A percentile compares a stretch with the other conserved stretches of the same genome.
Conservation (phyloP, 2,329 filamentous ascomycete genomes). For the Aspergillus chevalieri region DNA sequence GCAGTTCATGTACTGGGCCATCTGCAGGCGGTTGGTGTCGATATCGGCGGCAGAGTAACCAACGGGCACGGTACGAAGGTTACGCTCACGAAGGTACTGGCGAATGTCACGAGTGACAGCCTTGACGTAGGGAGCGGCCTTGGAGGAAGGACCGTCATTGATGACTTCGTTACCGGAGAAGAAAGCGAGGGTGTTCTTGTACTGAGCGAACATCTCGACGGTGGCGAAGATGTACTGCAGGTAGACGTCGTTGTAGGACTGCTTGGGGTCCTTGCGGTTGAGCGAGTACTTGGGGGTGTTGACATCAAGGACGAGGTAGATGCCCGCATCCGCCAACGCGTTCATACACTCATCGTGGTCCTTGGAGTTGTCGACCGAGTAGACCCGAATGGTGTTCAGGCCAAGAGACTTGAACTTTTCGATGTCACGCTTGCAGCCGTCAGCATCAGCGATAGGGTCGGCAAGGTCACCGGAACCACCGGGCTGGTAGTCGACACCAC, state of each 20-base stretch:
- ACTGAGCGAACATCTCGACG: slow-evolving; percentile 74
- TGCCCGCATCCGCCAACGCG: slow-evolving; percentile 70
- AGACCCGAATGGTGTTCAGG: slow-evolving; percentile 86
- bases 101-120: slow-evolving; percentile 72
- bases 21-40: slow-evolving; percentile 75
- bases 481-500: slow-evolving; percentile 58
- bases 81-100: slow-evolving; percentile 58
- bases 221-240: slow-evolving; percentile 83
- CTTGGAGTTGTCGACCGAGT: slow-evolving; percentile 80
- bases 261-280: slow-evolving; percentile 65
- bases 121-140: slow-evolving; percentile 68
- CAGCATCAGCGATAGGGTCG: slow-evolving; percentile 70
- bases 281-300: slow-evolving; percentile 88
- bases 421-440: slow-evolving; percentile 72
- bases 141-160: slow-evolving; percentile 61
- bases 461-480: slow-evolving; percentile 56
- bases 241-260: slow-evolving; percentile 82
- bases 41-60: slow-evolving; percentile 73
- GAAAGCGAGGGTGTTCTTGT: slow-evolving; percentile 81
- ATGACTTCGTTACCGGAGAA: slow-evolving; percentile 79
- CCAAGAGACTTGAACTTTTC: slow-evolving; percentile 75
- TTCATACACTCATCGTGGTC: slow-evolving; percentile 83
- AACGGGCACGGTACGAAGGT: slow-evolving; percentile 63
- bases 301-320: slow-evolving; percentile 87
- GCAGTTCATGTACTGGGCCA: slow-evolving; percentile 90